phyloP scores from a whole-genome alignment of 2,329 filamentous ascomycete genomes.

The Beauveria brongniartii region DNA sequence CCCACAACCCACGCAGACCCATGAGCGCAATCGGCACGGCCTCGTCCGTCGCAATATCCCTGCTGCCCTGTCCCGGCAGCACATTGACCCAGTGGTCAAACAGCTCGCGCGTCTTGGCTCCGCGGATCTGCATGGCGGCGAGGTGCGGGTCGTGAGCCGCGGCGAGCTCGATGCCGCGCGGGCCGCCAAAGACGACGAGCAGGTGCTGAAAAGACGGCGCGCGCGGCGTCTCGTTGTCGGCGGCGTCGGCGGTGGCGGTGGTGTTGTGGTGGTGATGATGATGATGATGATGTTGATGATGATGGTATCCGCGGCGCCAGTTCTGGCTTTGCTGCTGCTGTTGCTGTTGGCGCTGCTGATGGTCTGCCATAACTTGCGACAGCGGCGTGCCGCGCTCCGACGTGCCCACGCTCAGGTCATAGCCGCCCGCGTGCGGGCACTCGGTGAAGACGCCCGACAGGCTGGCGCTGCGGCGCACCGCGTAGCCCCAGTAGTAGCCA shows the following conservation, averaged over 20 bases:
- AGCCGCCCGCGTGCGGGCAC: conserved; percentile 64
- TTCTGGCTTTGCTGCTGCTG: not conserved
- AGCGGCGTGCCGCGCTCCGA: conserved; percentile 62
- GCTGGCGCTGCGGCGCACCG: conserved; percentile 55
- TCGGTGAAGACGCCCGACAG: conserved; percentile 73
- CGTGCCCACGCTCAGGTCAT: conserved; percentile 76
- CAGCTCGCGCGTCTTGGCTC: conserved; percentile 56
- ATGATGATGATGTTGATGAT: too few relatives aligned
- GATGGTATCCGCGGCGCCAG: too few relatives aligned
- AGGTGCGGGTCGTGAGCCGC: conserved; percentile 52
- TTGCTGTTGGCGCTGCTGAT: conserved; percentile 21
- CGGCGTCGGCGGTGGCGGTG: too few relatives aligned
- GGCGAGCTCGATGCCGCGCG: conserved; percentile 70
- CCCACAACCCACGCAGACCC: conserved; percentile 54
- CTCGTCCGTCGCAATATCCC: conserved; percentile 78
- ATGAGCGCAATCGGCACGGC: conserved; percentile 71
- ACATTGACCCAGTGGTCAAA: conserved; percentile 85
- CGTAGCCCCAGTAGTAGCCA: conserved; percentile 85
- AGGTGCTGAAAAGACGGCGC: conserved; percentile 54
- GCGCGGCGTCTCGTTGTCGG: conserved; percentile 11
- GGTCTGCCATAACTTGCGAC: conserved; percentile 36
- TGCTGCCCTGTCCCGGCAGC: conserved; percentile 69
- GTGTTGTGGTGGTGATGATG: too few relatives aligned
- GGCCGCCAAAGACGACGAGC: conserved; percentile 72
- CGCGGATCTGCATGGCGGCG: conserved; percentile 52